Evolutionary conservation across 2,329 filamentous ascomycete genomes (phyloP), one percentile per base, ranked within the genome.

Genomic region (Xylariales sp.): DNA sequence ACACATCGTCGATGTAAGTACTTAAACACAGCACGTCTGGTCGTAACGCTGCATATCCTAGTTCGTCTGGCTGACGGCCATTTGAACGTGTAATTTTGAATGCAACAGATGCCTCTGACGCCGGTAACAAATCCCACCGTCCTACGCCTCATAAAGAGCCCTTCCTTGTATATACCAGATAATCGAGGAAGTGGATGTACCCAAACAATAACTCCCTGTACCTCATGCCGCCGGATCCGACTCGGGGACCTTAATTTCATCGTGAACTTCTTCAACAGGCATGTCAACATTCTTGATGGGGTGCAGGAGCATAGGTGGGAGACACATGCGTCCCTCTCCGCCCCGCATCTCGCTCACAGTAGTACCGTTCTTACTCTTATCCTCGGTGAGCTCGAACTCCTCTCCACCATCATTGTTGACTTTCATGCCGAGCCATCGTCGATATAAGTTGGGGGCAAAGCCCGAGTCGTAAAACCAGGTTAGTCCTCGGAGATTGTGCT

Each of bases 391-490:
- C 64, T 93, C 88, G 51, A 85, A 82, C 62, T 85, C 76, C 54
- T 89, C 85, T 18, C 87, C 88, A 9, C 85, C 84, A 42, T 87
- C 83, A 50, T 87, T 85, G 57, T 88, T 81, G 25, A 91, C 84
- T 49, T 78, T 80, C 55, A 91, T 80, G 1, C 89, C 90, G 25
- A 95, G 66, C 91, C 91, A 97, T 46, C 88, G 74, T 37, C 80
- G 75, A 70, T 93, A 96, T 56, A 97, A 56, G 49, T 88, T 88
- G 3, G 82, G 77, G 5, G 86, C 82, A 57, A 95, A 95, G 1
- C 82, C 80, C 0, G 86, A 84, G 51, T 89, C 87, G 63, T 95
- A 96, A 63, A 93, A 96, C 89, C 89, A 97, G 15, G 83, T 88
- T 55, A 88, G 80, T 1, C 90, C 89, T 40, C 76, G 73, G 58